Conservation (phyloP, 2,329 filamentous ascomycete genomes). For the Amauroascus niger region DNA sequence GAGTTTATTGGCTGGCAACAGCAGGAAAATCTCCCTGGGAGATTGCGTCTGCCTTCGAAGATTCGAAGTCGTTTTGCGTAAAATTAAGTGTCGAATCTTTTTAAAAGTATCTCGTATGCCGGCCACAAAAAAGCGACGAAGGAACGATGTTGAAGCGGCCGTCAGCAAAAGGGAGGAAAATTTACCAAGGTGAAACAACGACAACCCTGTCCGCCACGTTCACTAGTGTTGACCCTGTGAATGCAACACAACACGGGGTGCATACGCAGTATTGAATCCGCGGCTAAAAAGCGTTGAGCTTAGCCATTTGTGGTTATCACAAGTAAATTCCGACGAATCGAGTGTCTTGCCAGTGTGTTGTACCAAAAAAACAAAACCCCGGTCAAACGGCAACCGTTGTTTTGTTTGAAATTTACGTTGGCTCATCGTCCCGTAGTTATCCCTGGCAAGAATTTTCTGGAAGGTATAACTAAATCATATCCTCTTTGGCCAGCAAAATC, state of each 20-base stretch:
- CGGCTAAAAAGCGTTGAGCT: not conserved
- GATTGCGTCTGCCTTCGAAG: not conserved
- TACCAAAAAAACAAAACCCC: slow-evolving; percentile 2
- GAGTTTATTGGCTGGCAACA: not conserved
- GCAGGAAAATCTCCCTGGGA: not conserved
- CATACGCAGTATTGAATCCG: not conserved
- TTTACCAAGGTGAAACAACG: not conserved
- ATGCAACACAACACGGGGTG: slow-evolving; percentile 10
- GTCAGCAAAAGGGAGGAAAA: not conserved
- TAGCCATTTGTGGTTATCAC: not conserved
- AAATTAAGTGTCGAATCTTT: not conserved
- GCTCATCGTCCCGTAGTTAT: slow-evolving; percentile 1
- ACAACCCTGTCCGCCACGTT: slow-evolving; percentile 9
- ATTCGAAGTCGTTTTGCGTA: not conserved
- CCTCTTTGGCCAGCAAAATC: not conserved
- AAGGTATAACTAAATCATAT: slow-evolving; percentile 5
- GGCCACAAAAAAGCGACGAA: not conserved
- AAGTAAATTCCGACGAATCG: slow-evolving; percentile 2
- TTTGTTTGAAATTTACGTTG: not conserved
- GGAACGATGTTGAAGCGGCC: not conserved
- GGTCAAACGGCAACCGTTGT: not conserved
- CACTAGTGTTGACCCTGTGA: slow-evolving; percentile 3
- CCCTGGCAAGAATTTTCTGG: not conserved
- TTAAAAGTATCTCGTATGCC: not conserved
- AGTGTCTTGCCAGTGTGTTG: not conserved